Evolutionary conservation across 2,329 filamentous ascomycete species (phyloP).

Genomic region (Stachybotrys echinatus): DNA sequence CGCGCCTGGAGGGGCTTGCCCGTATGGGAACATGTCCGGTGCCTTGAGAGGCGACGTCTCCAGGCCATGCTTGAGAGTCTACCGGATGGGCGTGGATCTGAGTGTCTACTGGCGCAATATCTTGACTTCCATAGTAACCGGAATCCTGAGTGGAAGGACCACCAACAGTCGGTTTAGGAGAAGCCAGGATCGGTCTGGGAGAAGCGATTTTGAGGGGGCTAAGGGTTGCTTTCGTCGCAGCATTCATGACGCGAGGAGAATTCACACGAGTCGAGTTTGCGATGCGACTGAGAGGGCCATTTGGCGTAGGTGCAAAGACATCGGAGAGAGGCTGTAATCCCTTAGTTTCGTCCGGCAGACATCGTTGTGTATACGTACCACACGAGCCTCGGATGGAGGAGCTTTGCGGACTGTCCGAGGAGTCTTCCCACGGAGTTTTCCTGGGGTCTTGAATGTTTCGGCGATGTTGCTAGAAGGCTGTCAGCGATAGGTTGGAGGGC

Average conservation of each 20-base stretch:
- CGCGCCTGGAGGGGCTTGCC: slow-evolving; percentile 15
- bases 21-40: slow-evolving; percentile 6
- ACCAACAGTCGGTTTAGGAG: background rate
- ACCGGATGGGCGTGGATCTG: slow-evolving; percentile 1
- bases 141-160: slow-evolving; percentile 46
- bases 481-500: no score
- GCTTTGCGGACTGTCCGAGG: slow-evolving; percentile 65
- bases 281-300: slow-evolving; percentile 49
- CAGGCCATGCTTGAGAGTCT: background rate
- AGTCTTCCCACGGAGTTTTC: slow-evolving; percentile 77
- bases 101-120: slow-evolving; percentile 16
- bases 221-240: slow-evolving; percentile 33
- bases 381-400: slow-evolving; percentile 52
- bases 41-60: background rate
- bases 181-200: slow-evolving; percentile 7
- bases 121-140: slow-evolving; percentile 66
- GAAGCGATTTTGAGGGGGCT: slow-evolving; percentile 27
- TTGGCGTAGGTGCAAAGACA: slow-evolving; percentile 51
- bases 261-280: slow-evolving; percentile 44
- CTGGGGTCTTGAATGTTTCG: slow-evolving; percentile 93
- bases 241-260: slow-evolving; percentile 54
- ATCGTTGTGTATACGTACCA: slow-evolving; percentile 43
- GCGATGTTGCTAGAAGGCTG: slow-evolving; percentile 65
- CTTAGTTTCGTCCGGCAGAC: slow-evolving; percentile 16
- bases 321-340: slow-evolving; percentile 50